Percentiles rank a stretch among this genome's conserved stretches.
phyloP scores from a whole-genome alignment of 2,329 filamentous ascomycete species.

The Talaromyces sp. region DNA sequence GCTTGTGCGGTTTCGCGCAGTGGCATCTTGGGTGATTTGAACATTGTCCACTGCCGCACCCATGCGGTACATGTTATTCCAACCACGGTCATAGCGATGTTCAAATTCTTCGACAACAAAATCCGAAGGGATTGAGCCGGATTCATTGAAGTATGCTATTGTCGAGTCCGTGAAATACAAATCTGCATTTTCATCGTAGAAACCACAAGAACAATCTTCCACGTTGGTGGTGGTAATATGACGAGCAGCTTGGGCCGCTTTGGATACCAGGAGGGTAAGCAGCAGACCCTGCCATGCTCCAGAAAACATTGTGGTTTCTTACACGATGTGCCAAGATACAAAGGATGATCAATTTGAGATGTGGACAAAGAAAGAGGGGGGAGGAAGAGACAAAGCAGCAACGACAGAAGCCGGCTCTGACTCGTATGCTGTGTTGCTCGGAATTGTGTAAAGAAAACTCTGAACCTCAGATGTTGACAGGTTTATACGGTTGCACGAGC shows the following conservation, averaged over 20 bases:
- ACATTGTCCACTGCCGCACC: slow-evolving; percentile 13
- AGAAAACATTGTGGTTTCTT: slow-evolving; percentile 4
- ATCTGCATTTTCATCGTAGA: slow-evolving; percentile 35
- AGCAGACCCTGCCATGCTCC: slow-evolving; percentile 4
- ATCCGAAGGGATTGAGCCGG: slow-evolving; percentile 29
- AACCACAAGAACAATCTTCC: slow-evolving; percentile 43
- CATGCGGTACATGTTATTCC: slow-evolving; percentile 31
- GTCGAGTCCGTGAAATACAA: slow-evolving; percentile 44
- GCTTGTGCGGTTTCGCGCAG: slow-evolving; percentile 29
- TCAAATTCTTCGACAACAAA: slow-evolving; percentile 40
- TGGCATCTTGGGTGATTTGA: slow-evolving; percentile 27
- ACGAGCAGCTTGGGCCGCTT: not conserved
- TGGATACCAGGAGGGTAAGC: not conserved
- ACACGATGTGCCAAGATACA: not conserved
- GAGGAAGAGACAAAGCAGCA: not conserved
- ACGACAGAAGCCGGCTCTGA: not conserved
- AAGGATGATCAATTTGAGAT: not conserved
- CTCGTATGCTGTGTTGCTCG: not conserved
- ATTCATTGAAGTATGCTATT: slow-evolving; percentile 50
- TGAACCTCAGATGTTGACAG: not conserved
- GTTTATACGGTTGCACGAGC: slow-evolving; percentile 1
- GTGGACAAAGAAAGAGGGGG: not conserved
- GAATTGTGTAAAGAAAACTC: not conserved
- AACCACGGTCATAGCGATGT: slow-evolving; percentile 44
- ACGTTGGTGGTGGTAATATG: slow-evolving; percentile 7